phyloP scores from a whole-genome alignment of 352 stramenopile genomes.

The Plasmopara muralis region DNA sequence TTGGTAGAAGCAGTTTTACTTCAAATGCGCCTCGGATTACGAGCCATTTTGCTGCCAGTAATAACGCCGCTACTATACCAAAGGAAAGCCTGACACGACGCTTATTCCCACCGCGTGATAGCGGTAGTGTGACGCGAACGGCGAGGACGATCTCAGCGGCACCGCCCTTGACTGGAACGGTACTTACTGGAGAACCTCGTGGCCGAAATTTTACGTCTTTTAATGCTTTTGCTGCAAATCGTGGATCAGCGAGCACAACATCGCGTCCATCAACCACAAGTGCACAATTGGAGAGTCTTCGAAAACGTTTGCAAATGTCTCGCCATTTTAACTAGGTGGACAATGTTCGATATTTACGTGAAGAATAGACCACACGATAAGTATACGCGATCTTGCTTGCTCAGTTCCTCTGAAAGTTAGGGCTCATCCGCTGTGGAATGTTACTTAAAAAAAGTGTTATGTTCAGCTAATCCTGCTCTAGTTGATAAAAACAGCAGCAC shows the following conservation, averaged over 20 bases:
- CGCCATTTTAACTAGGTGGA: slow-evolving; percentile 20
- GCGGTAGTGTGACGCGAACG: slow-evolving; percentile 8
- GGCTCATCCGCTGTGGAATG: no score
- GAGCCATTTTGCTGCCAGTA: slow-evolving; percentile 15
- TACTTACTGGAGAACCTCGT: slow-evolving; percentile 16
- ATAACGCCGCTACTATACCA: slow-evolving; percentile 5
- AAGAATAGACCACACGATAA: no score
- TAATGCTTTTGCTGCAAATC: slow-evolving; percentile 31
- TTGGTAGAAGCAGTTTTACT: slow-evolving; percentile 12
- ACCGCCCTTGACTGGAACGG: slow-evolving; percentile 11
- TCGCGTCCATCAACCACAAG: slow-evolving; percentile 19
- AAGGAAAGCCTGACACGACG: slow-evolving; percentile 38
- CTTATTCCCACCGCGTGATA: slow-evolving; percentile 34
- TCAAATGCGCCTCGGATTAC: slow-evolving; percentile 12
- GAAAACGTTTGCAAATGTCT: slow-evolving; percentile 28
- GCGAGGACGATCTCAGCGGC: slow-evolving; percentile 16
- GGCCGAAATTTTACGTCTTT: slow-evolving; percentile 47
- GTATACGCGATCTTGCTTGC: no score
- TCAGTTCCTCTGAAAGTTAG: no score
- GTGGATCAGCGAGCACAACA: slow-evolving; percentile 13
- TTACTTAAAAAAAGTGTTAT: no score
- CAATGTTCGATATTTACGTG: neutral
- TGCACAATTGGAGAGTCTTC: slow-evolving; percentile 22
- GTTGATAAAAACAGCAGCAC: no score
- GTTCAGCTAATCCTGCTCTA: no score